These are phyloP conservation scores for Hirschioporus abietinus DNA, from an alignment of 768 basidiomycete genomes.

Conservation along the genomic window DNA sequence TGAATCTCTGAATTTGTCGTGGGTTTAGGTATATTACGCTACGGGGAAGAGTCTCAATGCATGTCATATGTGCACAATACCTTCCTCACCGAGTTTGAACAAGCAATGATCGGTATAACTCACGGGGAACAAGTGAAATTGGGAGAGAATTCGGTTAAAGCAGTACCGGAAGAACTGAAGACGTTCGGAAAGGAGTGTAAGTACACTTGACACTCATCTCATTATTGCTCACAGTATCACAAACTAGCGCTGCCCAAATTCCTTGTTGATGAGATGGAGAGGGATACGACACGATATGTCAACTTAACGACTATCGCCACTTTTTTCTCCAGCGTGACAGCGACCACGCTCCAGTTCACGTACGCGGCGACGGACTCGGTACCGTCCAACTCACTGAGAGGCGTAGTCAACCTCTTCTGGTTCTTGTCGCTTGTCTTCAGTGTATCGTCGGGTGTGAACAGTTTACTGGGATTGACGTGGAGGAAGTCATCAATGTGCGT, in stretches of 20 bases:
- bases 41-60: no score
- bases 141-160: no score
- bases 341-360: slow-evolving; percentile 49
- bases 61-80: no score
- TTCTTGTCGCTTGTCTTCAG: slow-evolving; percentile 73
- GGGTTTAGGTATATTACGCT: no score
- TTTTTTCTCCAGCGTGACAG: not conserved
- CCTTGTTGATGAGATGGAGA: slow-evolving; percentile 17
- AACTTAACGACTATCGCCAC: not conserved
- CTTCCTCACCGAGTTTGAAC: no score
- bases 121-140: no score
- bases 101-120: no score
- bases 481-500: slow-evolving; percentile 36
- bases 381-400: slow-evolving; percentile 30
- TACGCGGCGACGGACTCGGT: slow-evolving; percentile 24
- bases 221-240: not conserved
- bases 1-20: no score
- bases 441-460: slow-evolving; percentile 72
- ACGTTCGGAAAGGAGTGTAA: not conserved
- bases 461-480: slow-evolving; percentile 70
- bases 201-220: not conserved
- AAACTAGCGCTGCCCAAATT: not conserved
- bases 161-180: not conserved
- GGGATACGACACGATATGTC: not conserved
- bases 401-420: slow-evolving; percentile 68